Percentiles rank a stretch among this genome's conserved stretches.
These are phyloP conservation scores for Kurtzmaniella fragi DNA, from an alignment of 805 yeast genomes.

Conservation along the genomic window DNA sequence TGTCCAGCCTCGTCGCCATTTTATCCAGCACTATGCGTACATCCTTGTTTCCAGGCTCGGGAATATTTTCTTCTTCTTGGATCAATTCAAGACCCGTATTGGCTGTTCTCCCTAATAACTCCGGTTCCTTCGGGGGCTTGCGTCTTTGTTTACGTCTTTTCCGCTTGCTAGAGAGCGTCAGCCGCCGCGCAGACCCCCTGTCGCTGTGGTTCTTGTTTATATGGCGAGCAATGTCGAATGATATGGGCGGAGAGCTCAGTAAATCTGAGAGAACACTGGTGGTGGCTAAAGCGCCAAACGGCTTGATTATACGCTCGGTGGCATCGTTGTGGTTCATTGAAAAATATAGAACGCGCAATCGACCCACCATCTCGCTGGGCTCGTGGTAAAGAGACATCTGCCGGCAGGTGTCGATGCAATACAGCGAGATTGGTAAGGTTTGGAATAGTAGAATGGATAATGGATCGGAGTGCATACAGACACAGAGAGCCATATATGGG, in stretches of 20 bases:
- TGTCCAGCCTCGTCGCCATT: slow-evolving; percentile 1
- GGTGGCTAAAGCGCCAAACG: slow-evolving; percentile 3
- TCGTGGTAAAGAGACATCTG: slow-evolving; percentile 36
- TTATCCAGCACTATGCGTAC: neutral
- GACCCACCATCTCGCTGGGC: slow-evolving; percentile 22
- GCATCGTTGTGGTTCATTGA: slow-evolving; percentile 19
- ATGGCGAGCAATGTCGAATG: slow-evolving; percentile 20
- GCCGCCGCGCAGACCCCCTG: neutral
- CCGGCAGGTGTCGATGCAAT: neutral
- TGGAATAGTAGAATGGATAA: too few species aligned
- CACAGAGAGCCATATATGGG: too few species aligned
- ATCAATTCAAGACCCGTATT: neutral
- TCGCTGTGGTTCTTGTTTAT: slow-evolving; percentile 11
- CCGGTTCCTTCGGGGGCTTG: neutral
- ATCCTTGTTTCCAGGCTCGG: neutral
- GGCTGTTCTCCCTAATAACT: neutral
- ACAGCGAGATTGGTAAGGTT: too few species aligned
- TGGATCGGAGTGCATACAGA: neutral
- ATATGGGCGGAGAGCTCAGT: slow-evolving; percentile 29
- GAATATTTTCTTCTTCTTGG: neutral
- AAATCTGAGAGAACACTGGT: slow-evolving; percentile 3
- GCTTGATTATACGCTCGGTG: slow-evolving; percentile 15
- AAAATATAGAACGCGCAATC: slow-evolving; percentile 22
- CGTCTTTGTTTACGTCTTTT: neutral
- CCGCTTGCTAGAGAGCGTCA: neutral